Percentiles rank a stretch among this genome's conserved stretches.
phyloP scores from a whole-genome alignment of 202 grass and related monocot species.

The Carex sylvatica region DNA sequence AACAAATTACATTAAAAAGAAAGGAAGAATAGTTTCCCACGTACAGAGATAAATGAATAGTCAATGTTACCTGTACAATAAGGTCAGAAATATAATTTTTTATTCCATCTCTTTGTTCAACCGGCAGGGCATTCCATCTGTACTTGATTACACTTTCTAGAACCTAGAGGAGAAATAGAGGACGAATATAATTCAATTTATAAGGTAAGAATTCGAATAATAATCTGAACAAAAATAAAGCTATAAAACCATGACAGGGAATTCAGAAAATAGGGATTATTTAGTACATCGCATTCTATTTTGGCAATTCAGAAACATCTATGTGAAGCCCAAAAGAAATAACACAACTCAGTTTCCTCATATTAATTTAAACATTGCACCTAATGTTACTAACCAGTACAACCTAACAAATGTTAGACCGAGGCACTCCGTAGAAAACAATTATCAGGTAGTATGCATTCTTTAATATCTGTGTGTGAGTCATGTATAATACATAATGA shows the following conservation, averaged over 20 bases:
- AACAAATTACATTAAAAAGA: constrained; percentile 14
- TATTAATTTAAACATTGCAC: constrained; percentile 8
- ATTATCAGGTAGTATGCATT: background rate
- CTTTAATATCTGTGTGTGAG: background rate
- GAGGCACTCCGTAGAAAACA: background rate
- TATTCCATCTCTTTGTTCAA: constrained; percentile 95
- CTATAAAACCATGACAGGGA: background rate
- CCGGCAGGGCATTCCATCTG: constrained; percentile 90
- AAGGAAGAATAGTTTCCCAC: constrained; percentile 8
- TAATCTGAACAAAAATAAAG: background rate
- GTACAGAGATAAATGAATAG: constrained; percentile 31
- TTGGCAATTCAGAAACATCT: background rate
- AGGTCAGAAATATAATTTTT: constrained; percentile 99
- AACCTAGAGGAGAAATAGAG: constrained; percentile 43
- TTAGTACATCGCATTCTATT: background rate
- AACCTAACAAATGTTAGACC: background rate
- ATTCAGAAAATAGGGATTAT: background rate
- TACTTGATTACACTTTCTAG: constrained; percentile 99
- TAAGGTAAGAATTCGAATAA: background rate
- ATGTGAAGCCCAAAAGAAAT: background rate
- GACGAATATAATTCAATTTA: background rate
- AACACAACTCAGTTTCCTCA: background rate
- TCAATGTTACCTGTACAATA: constrained; percentile 66
- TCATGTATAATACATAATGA: background rate
- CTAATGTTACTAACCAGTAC: background rate